phyloP scores from a whole-genome alignment of 1,284 basidiomycete genomes.

The Tilletiaria anomala region DNA sequence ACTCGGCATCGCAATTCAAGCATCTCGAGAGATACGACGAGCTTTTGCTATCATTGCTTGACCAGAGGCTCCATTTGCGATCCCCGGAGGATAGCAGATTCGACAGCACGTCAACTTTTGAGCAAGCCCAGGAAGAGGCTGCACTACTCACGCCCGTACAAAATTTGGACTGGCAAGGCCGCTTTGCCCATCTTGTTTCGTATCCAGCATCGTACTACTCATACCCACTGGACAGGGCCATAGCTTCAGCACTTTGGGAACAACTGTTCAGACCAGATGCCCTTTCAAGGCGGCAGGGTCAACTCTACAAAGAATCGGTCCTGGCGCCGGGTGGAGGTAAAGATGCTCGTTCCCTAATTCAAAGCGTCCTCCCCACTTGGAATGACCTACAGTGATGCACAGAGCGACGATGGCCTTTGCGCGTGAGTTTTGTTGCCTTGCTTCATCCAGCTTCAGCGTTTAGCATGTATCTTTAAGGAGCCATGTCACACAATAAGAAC shows the following conservation, averaged over 20 bases:
- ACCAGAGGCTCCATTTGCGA: conserved; percentile 77
- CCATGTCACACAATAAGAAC: too few relatives aligned
- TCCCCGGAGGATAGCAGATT: conserved; percentile 43
- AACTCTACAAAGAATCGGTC: conserved; percentile 63
- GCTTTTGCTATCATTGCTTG: conserved; percentile 74
- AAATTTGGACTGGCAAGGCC: conserved; percentile 80
- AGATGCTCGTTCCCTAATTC: too few relatives aligned
- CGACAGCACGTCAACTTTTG: conserved; percentile 51
- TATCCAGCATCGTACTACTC: conserved; percentile 97
- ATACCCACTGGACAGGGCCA: conserved; percentile 87
- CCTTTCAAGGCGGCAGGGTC: conserved; percentile 45
- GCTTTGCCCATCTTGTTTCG: conserved; percentile 87
- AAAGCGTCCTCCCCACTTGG: too few relatives aligned
- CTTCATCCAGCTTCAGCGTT: too few relatives aligned
- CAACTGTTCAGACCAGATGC: conserved; percentile 52
- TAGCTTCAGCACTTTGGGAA: conserved; percentile 76
- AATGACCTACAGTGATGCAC: too few relatives aligned
- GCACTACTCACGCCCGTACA: conserved; percentile 66
- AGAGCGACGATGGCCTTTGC: too few relatives aligned
- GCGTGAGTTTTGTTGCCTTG: too few relatives aligned
- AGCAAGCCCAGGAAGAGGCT: conserved; percentile 8
- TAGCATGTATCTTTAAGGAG: too few relatives aligned
- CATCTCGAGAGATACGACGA: conserved; percentile 70
- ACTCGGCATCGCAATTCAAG: conserved; percentile 14
- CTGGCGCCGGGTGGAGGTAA: conserved; percentile 71